Evolutionary conservation across 2,329 filamentous ascomycete species (phyloP).

Genomic region (Colletotrichum sojae): DNA sequence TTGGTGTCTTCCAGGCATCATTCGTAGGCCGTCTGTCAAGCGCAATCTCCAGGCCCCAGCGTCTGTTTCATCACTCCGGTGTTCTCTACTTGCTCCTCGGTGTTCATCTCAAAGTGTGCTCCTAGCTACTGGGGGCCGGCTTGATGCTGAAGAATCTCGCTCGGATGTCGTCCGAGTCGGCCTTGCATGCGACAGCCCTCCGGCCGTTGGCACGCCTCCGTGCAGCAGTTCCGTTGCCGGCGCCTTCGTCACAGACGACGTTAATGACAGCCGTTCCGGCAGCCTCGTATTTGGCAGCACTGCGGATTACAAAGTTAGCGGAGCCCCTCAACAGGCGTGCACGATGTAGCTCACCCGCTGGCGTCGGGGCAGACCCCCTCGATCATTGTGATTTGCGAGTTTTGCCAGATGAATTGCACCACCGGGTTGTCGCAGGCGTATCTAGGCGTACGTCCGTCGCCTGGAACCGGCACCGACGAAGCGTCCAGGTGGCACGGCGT

Average conservation of each 20-base stretch:
- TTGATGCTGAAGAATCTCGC: slow-evolving; percentile 50
- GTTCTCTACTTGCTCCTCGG: not conserved
- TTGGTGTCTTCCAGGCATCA: not conserved
- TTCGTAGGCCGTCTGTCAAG: slow-evolving; percentile 7
- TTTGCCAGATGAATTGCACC: slow-evolving; percentile 61
- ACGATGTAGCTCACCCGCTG: slow-evolving; percentile 51
- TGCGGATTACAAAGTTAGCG: slow-evolving; percentile 25
- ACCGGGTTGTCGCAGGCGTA: slow-evolving; percentile 59
- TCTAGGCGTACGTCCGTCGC: slow-evolving; percentile 50
- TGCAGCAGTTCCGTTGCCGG: slow-evolving; percentile 21
- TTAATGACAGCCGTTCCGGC: slow-evolving; percentile 46
- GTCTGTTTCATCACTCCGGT: slow-evolving; percentile 29
- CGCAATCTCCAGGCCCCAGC: slow-evolving; percentile 16
- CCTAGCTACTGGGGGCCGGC: slow-evolving; percentile 39
- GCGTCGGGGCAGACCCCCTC: slow-evolving; percentile 59
- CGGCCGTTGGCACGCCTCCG: slow-evolving; percentile 12
- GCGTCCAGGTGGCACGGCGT: slow-evolving; percentile 61
- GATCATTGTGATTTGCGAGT: slow-evolving; percentile 56
- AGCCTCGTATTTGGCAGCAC: slow-evolving; percentile 49
- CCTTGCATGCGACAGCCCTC: slow-evolving; percentile 33
- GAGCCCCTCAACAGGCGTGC: not conserved
- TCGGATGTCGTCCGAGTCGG: slow-evolving; percentile 50
- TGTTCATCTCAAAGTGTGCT: slow-evolving; percentile 26
- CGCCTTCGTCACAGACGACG: slow-evolving; percentile 29
- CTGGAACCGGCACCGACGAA: slow-evolving; percentile 54